These are phyloP conservation scores for Trypanosomatidae sp. DNA, from an alignment of 208 protist species.

Conservation along the genomic window DNA sequence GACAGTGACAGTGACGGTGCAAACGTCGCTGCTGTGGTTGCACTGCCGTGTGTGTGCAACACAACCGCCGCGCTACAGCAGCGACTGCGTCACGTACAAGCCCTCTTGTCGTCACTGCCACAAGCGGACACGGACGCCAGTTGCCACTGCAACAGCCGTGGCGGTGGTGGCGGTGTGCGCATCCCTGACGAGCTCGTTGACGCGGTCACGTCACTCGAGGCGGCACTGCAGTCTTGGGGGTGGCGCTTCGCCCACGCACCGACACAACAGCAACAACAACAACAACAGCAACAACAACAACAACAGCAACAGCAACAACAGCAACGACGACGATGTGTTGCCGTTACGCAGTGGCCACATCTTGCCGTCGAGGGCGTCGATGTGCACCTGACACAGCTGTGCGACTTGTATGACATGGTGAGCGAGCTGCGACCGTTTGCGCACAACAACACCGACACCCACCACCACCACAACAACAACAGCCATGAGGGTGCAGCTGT, in stretches of 20 bases:
- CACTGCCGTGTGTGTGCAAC: neutral
- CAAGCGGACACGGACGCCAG: neutral
- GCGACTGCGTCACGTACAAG: neutral
- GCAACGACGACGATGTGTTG: neutral
- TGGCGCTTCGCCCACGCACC: constrained; percentile 32
- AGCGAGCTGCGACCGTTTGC: constrained; percentile 27
- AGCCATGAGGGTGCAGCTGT: neutral
- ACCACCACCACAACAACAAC: neutral
- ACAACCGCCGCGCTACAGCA: neutral
- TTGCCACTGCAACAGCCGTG: neutral
- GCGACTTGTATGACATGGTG: constrained; percentile 25
- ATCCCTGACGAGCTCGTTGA: neutral
- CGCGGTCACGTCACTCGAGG: constrained; percentile 9
- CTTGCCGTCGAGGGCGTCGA: constrained; percentile 28
- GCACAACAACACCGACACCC: neutral
- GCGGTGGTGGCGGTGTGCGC: neutral
- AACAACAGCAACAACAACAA: neutral
- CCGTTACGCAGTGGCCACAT: constrained; percentile 37
- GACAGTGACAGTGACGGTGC: neutral
- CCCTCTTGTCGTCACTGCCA: neutral
- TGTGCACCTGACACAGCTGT: constrained; percentile 14
- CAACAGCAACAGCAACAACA: neutral
- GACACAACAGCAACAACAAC: neutral
- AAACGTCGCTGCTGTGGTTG: neutral
- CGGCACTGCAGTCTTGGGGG: constrained; percentile 35